Conservation (phyloP, 2,329 filamentous ascomycete species). For the Talaromyces amestolkiae region DNA sequence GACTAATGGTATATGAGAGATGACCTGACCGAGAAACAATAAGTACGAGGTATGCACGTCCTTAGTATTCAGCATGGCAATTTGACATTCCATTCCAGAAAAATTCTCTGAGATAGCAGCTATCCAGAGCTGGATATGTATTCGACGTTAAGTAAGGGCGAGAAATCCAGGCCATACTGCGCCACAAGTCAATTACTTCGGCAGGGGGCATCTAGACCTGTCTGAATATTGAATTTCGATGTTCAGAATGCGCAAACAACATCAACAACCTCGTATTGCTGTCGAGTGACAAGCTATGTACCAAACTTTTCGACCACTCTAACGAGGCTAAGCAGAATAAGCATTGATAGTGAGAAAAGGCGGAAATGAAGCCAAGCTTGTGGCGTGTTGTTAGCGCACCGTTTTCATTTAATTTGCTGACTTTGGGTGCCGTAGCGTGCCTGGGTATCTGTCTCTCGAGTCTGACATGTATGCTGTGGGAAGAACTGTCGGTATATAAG, state of each 20-base stretch:
- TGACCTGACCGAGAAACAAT: neutral
- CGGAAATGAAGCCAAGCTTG: slow-evolving; percentile 11
- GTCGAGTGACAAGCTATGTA: neutral
- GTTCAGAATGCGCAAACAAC: neutral
- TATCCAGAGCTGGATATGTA: neutral
- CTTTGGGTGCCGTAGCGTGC: neutral
- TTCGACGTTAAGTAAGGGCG: neutral
- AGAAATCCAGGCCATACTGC: neutral
- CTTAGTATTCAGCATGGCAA: neutral
- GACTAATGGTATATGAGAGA: slow-evolving; percentile 1
- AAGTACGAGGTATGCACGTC: neutral
- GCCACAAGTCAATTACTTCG: neutral
- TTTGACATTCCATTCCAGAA: neutral
- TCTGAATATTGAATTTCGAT: neutral
- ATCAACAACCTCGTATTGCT: neutral
- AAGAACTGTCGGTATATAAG: neutral
- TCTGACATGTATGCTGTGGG: neutral
- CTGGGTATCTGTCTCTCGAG: neutral
- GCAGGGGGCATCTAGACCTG: neutral
- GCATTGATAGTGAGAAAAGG: neutral
- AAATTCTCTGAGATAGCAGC: neutral
- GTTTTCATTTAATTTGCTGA: neutral
- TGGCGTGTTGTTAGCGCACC: slow-evolving; percentile 3
- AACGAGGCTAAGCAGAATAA: slow-evolving; percentile 3
- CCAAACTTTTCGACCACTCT: neutral